Evolutionary conservation across 2,329 filamentous ascomycete species (phyloP).

Genomic region (Dryadomyces quercus-mongolicae): DNA sequence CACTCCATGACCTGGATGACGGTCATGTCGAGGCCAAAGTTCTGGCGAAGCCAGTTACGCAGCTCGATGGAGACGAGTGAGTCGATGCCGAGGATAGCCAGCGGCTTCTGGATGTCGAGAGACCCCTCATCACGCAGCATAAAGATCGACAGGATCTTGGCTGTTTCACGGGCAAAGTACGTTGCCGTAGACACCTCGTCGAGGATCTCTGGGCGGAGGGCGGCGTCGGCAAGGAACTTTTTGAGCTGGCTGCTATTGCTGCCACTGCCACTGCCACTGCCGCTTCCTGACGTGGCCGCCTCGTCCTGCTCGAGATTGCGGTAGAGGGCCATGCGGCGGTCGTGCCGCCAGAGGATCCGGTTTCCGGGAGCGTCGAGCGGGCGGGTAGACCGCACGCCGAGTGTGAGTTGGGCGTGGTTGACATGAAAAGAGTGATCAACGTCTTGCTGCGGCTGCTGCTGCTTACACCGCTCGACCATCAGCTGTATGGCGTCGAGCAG

Average conservation of each 20-base stretch:
- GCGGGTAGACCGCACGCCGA: not conserved
- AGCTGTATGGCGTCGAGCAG: no score
- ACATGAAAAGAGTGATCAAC: no score
- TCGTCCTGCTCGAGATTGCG: not conserved
- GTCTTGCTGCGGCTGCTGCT: no score
- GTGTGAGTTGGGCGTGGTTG: not conserved
- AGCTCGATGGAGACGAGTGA: conserved; percentile 22
- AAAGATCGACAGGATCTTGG: not conserved
- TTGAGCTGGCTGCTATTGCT: not conserved
- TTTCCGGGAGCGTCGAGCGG: not conserved
- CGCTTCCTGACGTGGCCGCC: not conserved
- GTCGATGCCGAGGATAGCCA: conserved; percentile 20
- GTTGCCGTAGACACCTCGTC: not conserved
- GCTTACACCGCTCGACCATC: no score
- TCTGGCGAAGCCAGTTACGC: not conserved
- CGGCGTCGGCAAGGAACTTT: not conserved
- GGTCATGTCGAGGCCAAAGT: not conserved
- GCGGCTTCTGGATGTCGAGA: not conserved
- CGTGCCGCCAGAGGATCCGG: not conserved
- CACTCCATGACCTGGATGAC: no score
- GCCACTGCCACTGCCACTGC: not conserved
- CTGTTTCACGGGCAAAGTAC: not conserved
- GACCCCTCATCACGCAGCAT: not conserved
- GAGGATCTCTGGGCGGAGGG: not conserved
- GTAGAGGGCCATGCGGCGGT: not conserved